phyloP scores from a whole-genome alignment of 805 yeast species.

The Candida corydali region DNA sequence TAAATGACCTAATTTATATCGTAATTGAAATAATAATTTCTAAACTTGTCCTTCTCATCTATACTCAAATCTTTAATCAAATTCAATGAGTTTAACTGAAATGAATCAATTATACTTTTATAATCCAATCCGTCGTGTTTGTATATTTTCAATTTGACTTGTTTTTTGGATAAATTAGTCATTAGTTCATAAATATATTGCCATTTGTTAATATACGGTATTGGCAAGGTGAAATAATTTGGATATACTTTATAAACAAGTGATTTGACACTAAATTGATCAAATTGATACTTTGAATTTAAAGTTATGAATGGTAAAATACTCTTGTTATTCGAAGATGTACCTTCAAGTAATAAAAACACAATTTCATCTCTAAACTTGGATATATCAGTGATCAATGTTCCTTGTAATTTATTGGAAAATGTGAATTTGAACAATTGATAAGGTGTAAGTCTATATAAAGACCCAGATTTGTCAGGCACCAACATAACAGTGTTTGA shows the following conservation, averaged over 20 bases:
- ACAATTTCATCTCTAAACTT: slow-evolving; percentile 37
- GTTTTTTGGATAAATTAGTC: slow-evolving; percentile 18
- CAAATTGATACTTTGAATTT: slow-evolving; percentile 15
- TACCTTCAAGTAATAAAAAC: slow-evolving; percentile 72
- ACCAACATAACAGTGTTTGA: slow-evolving; percentile 32
- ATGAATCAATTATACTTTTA: slow-evolving; percentile 20
- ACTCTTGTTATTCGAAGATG: slow-evolving; percentile 80
- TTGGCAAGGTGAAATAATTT: slow-evolving; percentile 29
- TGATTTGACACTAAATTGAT: slow-evolving; percentile 25
- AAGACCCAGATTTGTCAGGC: slow-evolving; percentile 34
- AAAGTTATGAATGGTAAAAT: slow-evolving; percentile 51
- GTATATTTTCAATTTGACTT: slow-evolving; percentile 26
- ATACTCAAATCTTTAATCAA: slow-evolving; percentile 26
- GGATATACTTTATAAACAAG: slow-evolving; percentile 39
- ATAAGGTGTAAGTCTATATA: slow-evolving; percentile 23
- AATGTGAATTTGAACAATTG: slow-evolving; percentile 24
- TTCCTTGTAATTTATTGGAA: slow-evolving; percentile 8
- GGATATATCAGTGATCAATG: slow-evolving; percentile 16
- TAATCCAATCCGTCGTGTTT: slow-evolving; percentile 12
- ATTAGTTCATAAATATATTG: slow-evolving; percentile 21
- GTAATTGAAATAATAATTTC: slow-evolving; percentile 16
- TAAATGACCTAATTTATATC: not conserved
- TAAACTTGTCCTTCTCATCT: slow-evolving; percentile 27
- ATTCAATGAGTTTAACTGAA: slow-evolving; percentile 30
- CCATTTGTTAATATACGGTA: slow-evolving; percentile 22